Base-by-base conservation (phyloP, 2,329 filamentous ascomycete genomes). In the Leptographium radiaticola region DNA sequence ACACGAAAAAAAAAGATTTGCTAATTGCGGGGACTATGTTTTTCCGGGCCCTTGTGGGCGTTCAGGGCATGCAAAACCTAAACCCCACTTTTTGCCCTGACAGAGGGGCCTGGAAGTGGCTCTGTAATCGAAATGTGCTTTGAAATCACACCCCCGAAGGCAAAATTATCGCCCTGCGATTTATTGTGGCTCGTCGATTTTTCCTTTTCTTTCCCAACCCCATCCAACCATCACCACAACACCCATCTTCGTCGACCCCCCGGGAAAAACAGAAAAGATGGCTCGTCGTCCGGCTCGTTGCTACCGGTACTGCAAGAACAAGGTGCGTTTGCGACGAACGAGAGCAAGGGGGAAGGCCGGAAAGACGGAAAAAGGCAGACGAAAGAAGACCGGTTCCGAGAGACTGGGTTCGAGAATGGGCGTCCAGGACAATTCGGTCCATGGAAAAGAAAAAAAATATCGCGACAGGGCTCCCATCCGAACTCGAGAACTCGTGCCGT, bases 291-390 rank as follows among this genome's bases (percentile, higher is more conserved):
- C 93, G 72, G 93, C 93, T 71, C 87, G 93, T 81, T 98, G 93
- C 81, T 98, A 95, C 84, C 86, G 93, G 72, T 98, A 98, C 87
- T 98, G 93, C 90, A 98, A 98, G 89, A 98, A 97, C 86, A 96
- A 96, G 89, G 89, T 95, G 73, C 77, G 86, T 75, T 60, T 50
- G n/a, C 55, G 34, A 34, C 53, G 52, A 55, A 56, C 18, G 36
- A 53, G 15, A 48, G 18, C 16, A 39, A 51, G 9, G 31, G 15
- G 39, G 1, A 33, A 31, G 31, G 40, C 6, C 25, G 18, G 25
- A 33, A 5, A n/a, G 20, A 31, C 6, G 33, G 33, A 20, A 51
- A 51, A n/a, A 51, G 25, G 38, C 39, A 30, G 39, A 39, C n/a
- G 39, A 45, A 44, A 49, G 40, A 4, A 46, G 45, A 34, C 18